A percentile compares a stretch with the other conserved stretches of the same genome.
These are phyloP conservation scores for Erodium maritimum DNA, from an alignment of 345 rosid species.

Conservation along the genomic window DNA sequence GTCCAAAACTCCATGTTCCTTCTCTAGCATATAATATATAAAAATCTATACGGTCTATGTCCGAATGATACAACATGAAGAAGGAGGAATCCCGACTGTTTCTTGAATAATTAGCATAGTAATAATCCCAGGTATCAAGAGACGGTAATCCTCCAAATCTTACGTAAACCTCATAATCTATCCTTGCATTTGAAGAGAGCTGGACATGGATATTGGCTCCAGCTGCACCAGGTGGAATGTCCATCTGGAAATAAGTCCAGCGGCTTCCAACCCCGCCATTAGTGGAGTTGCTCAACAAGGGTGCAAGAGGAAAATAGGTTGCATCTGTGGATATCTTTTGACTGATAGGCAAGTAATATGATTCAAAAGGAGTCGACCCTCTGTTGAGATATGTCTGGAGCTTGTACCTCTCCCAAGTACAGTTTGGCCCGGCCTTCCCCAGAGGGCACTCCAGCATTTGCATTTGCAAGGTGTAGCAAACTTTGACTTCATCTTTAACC, in stretches of 20 bases:
- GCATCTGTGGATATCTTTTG: constrained; percentile 39
- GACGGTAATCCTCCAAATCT: constrained; percentile 74
- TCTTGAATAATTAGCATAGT: constrained; percentile 52
- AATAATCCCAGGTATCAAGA: constrained; percentile 61
- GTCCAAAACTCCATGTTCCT: constrained; percentile 78
- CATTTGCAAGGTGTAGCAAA: constrained; percentile 58
- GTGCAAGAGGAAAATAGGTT: constrained; percentile 52
- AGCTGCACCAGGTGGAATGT: constrained; percentile 77
- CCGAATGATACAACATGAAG: constrained; percentile 53
- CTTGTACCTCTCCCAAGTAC: constrained; percentile 43
- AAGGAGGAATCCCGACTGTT: constrained; percentile 50
- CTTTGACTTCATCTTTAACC: constrained; percentile 17
- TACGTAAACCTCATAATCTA: constrained; percentile 58
- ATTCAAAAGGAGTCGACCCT: constrained; percentile 50
- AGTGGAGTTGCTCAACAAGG: constrained; percentile 61
- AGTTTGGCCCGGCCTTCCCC: constrained; percentile 74
- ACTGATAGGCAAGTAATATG: constrained; percentile 57
- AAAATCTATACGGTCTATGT: constrained; percentile 61
- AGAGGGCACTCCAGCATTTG: constrained; percentile 55
- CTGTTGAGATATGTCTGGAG: constrained; percentile 80
- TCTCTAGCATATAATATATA: constrained; percentile 73
- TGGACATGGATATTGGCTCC: constrained; percentile 79
- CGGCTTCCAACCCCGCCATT: constrained; percentile 29
- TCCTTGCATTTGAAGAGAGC: constrained; percentile 37
- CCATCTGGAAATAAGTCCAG: constrained; percentile 71